Base-by-base conservation (phyloP, 2,329 filamentous ascomycete species). In the Hymenoscyphus occultus region DNA sequence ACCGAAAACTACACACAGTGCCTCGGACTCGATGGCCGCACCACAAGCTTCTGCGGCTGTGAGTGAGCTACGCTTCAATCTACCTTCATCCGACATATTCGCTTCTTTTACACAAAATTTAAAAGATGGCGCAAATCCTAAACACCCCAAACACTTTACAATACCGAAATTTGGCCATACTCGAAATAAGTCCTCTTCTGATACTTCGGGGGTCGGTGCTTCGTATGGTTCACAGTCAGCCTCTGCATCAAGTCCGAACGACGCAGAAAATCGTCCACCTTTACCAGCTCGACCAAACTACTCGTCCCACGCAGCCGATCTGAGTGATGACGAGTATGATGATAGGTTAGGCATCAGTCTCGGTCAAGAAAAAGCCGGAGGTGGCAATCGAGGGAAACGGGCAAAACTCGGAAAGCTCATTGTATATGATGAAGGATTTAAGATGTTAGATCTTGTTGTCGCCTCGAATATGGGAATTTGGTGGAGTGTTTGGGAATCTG, bases 331-430 rank as follows among this genome's bases (percentile, higher is more conserved):
- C 39, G 64, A 62, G 28, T 62, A 69, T 28, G 66, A 72, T 16
- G 76, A 80, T 16, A 79, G 84, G 70, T 80, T 94, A 62, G 90
- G 94, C 74, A 76, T 95, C 2, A 90, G 87, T 28, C 81, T 97
- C 0, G 94, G 93, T 0, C 86, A 86, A 69, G 94, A 98, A 77
- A 86, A 85, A 64, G 93, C 93, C 0, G 94, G 94, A 1, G 94
- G 94, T 28, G 94, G 94, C 0, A 90, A 91, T 74, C 84, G 89
- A 56, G 94, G 94, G 0, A 93, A 91, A 76, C 86, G 91, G 73
- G 93, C 92, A 3, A 99, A 99, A 80, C 80, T 99, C 71, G 95
- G 94, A 0, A 99, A 98, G 78, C 80, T 99, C 61, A 92, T 98
- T 61, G 84, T 99, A 45, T 86, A 93, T 71, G 88, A 94, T 64